Evolutionary conservation across 441 rosid genomes (phyloP), one percentile per base, ranked within the genome.

Genomic region (Syzygium malaccense): DNA sequence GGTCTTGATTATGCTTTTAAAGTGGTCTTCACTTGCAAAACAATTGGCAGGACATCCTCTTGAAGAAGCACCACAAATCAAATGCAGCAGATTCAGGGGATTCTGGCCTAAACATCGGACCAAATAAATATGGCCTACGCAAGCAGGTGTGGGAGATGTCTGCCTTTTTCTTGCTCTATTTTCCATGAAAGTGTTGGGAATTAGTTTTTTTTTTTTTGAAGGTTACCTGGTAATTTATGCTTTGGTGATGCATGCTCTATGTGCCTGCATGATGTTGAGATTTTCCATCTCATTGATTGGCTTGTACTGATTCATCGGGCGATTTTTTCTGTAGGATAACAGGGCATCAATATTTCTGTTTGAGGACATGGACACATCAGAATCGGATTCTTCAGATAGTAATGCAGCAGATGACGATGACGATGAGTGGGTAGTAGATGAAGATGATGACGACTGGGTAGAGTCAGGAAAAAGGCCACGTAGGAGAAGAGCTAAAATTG

Each of bases 351-450:
- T 92, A 14, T 89, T 93, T 33, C 83, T 92, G 68, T 30, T 92
- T 57, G 99, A 96, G 89, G 99, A 98, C 92, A 98, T 98, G 99
- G 99, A 98, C 86, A 97, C 92, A 79, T 95, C 98, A 25, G 97
- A 95, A 6, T 95, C 98, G 15, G 99, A 96, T 66, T 92, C 90
- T 90, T 95, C 98, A 37, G 96, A 93, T 55, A 88, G 51, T 87
- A 95, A 94, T 87, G 85, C 85, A 79, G 91, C 88, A 84, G 91
- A 92, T 87, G 95, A 91, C 33, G 94, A 92, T 49, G 95, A 92
- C 88, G 98, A 54, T 7, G 88, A 96, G 12, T 96, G 95, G 97
- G 94, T 91, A 53, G 87, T 26, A 85, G 87, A 85, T 32, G 62
- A 85, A 6, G 64, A 92, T 68, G 95, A 92, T 88, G 98, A 62